A percentile compares a stretch with the other conserved stretches of the same genome.
Evolutionary conservation across 768 basidiomycete species (phyloP).

Genomic region (Phylloporus arenicola): DNA sequence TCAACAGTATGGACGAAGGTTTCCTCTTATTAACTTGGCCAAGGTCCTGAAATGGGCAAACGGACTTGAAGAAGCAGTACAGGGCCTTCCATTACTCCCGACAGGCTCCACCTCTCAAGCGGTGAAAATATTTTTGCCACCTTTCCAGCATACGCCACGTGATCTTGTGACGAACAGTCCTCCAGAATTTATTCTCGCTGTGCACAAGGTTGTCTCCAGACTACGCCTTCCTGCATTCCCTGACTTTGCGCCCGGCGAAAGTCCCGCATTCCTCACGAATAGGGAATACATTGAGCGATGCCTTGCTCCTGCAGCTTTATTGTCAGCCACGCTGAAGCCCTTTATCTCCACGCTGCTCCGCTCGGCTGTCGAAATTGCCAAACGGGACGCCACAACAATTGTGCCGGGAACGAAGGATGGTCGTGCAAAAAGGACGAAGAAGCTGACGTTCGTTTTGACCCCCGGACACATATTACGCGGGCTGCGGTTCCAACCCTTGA

Average conservation of each 20-base stretch:
- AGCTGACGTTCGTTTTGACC: constrained; percentile 28
- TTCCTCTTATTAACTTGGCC: constrained; percentile 18
- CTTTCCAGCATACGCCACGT: constrained; percentile 16
- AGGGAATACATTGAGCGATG: constrained; percentile 17
- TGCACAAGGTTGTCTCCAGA: constrained; percentile 18
- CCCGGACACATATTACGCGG: constrained; percentile 40
- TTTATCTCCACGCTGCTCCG: constrained; percentile 32
- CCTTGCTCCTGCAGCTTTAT: constrained; percentile 35
- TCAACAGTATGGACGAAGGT: constrained; percentile 13
- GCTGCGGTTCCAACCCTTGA: constrained; percentile 15
- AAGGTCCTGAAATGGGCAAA: constrained; percentile 11
- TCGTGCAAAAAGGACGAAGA: constrained; percentile 22
- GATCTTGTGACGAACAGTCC: constrained; percentile 20
- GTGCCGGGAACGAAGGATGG: constrained; percentile 13
- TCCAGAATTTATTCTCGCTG: constrained; percentile 27
- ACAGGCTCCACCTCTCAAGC: constrained; percentile 2
- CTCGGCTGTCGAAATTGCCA: constrained; percentile 30
- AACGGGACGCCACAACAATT: constrained; percentile 27
- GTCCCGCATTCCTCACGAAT: constrained; percentile 6
- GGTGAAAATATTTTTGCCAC: constrained; percentile 3
- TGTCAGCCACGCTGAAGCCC: constrained; percentile 30
- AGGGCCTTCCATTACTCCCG: constrained; percentile 2
- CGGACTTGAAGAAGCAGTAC: constrained; percentile 16
- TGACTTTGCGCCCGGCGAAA: constrained; percentile 5
- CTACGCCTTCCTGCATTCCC: constrained; percentile 22